phyloP scores from a whole-genome alignment of 495 filamentous ascomycete genomes.

The Aspergillus panamensis region DNA sequence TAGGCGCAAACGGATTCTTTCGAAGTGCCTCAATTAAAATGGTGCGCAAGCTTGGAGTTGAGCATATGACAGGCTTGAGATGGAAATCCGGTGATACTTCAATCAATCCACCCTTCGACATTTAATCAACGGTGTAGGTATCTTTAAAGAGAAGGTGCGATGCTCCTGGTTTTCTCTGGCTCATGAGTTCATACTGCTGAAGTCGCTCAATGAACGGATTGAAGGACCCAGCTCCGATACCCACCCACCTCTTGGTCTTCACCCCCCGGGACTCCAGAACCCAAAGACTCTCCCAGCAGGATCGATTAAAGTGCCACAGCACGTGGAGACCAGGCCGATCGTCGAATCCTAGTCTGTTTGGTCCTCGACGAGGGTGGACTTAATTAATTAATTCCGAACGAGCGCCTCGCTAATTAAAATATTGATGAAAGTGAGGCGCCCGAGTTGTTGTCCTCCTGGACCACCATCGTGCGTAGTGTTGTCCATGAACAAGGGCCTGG shows the following conservation, averaged over 20 bases:
- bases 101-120: background rate
- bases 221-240: background rate
- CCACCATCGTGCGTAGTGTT: background rate
- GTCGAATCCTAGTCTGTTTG: slow-evolving; percentile 20
- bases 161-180: background rate
- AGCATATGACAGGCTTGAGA: background rate
- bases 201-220: background rate
- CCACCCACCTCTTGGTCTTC: slow-evolving; percentile 1
- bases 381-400: slow-evolving; percentile 3
- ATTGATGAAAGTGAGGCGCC: background rate
- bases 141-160: background rate
- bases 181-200: background rate
- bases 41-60: background rate
- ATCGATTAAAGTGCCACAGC: slow-evolving; percentile 29
- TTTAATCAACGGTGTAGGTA: background rate
- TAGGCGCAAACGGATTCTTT: background rate
- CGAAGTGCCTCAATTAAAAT: too few species aligned
- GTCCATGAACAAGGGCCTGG: background rate
- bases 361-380: slow-evolving; percentile 1
- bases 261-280: slow-evolving; percentile 1
- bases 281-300: slow-evolving; percentile 20
- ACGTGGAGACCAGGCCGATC: slow-evolving; percentile 27
- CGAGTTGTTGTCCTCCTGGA: background rate
- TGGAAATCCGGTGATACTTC: background rate
- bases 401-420: background rate